Conservation (phyloP, 768 basidiomycete species). For the Pisolithus marmoratus region DNA sequence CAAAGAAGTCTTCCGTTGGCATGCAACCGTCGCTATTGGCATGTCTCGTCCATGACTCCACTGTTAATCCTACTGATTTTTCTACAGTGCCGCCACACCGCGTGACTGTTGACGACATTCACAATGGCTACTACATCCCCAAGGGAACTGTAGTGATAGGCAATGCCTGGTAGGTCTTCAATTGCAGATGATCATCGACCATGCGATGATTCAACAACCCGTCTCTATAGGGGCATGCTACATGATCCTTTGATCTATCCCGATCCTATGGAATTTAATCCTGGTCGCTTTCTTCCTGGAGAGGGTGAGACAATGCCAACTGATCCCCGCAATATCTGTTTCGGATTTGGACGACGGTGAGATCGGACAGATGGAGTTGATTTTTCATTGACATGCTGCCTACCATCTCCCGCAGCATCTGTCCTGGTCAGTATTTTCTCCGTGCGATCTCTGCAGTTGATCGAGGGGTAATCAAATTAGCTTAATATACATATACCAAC, state of each 20-base stretch:
- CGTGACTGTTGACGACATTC: slow-evolving; percentile 10
- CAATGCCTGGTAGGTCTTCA: slow-evolving; percentile 8
- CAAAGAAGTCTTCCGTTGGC: slow-evolving; percentile 14
- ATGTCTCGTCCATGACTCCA: neutral
- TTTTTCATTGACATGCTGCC: neutral
- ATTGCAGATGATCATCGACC: no score
- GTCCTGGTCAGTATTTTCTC: slow-evolving; percentile 1
- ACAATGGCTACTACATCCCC: slow-evolving; percentile 17
- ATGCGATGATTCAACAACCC: neutral
- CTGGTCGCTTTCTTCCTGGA: slow-evolving; percentile 43
- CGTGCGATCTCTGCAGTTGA: neutral
- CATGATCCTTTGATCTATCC: slow-evolving; percentile 32
- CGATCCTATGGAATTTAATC: slow-evolving; percentile 46
- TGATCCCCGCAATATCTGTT: slow-evolving; percentile 51
- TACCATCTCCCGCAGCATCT: slow-evolving; percentile 1
- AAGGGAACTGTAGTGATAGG: slow-evolving; percentile 7
- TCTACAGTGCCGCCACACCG: neutral
- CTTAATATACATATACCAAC: slow-evolving; percentile 16
- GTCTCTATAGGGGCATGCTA: slow-evolving; percentile 3
- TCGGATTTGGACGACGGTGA: slow-evolving; percentile 58
- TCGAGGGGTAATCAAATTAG: neutral
- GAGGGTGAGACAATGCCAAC: slow-evolving; percentile 30
- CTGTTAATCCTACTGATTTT: no score
- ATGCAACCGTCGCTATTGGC: neutral
- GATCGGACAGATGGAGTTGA: slow-evolving; percentile 7